These are phyloP conservation scores for Suillus alpinus DNA, from an alignment of 768 basidiomycete genomes.

Conservation along the genomic window DNA sequence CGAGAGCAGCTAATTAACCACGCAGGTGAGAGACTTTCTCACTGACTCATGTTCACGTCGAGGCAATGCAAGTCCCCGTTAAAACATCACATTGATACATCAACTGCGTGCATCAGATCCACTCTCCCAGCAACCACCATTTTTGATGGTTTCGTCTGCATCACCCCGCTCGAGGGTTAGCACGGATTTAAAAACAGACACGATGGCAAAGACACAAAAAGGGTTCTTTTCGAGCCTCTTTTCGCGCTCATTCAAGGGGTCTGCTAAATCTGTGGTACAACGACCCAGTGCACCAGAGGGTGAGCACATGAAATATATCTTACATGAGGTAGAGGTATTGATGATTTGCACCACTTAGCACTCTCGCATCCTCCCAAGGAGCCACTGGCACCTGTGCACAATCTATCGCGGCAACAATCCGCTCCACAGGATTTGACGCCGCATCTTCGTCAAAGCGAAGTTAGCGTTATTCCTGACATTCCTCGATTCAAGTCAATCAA, in stretches of 20 bases:
- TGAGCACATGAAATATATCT: neutral
- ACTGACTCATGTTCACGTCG: no score
- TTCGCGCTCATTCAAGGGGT: neutral
- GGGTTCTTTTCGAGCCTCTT: neutral
- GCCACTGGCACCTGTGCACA: neutral
- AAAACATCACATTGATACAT: neutral
- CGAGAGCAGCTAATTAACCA: neutral
- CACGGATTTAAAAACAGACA: neutral
- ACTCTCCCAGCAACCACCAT: neutral
- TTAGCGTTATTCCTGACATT: neutral
- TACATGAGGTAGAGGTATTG: neutral
- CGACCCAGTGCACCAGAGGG: neutral
- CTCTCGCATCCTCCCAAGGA: neutral
- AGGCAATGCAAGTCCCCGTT: neutral
- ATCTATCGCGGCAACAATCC: neutral
- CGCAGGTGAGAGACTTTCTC: neutral
- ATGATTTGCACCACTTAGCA: neutral
- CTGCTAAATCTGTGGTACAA: neutral
- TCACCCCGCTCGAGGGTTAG: no score
- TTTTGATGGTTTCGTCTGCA: neutral
- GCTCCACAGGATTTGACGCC: neutral
- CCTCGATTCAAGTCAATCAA: conserved; percentile 5
- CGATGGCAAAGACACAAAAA: neutral
- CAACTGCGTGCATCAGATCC: neutral
- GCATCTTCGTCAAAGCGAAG: no score